Evolutionary conservation across 1,284 basidiomycete genomes (phyloP), one percentile per base, ranked within the genome.

Genomic region (Ceratobasidium sp.): DNA sequence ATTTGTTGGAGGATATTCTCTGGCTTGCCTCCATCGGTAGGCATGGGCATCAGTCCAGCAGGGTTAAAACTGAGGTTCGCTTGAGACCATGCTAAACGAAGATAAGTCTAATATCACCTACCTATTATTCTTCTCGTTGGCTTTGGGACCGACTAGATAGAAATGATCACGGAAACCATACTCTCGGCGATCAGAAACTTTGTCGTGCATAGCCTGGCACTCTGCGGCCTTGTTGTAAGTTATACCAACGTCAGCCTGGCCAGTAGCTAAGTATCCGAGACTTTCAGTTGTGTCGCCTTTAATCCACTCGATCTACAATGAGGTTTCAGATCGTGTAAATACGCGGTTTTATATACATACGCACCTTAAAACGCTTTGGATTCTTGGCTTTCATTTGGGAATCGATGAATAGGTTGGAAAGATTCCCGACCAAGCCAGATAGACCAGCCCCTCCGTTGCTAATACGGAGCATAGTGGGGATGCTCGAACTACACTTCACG

Each of bases 201-300:
- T 78, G 28, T 74, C 75, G 2, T 78, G 75, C 2, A 81, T 43
- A 0, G 79, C 76, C 36, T 83, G 80, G 8, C 67, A 55, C 76
- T 86, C 85, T 0, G 85, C 85, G 26, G 84, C 84, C 26, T 79
- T 78, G 53, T 85, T 85, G 67, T 86, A 86, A 1, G 85, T 86
- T 28, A 86, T 79, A 0, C 84, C 84, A 36, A 85, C 74, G 74
- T 86, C 85, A 1, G 84, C 81, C 4, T 76, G 74, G 9, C 81
- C 83, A 0, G 78, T 77, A 0, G 79, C 78, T n/a, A 86, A 78
- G 59, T 79, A 80, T 0, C 76, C 78, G 0, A 86, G 77, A 72
- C 83, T 84, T 60, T 85, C 79, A 0, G 84, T 85, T 0, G 84
- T 85, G 72, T 86, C 85, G 3, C 84, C 84, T 12, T 85, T 77